A percentile compares a stretch with the other conserved stretches of the same genome.
These are phyloP conservation scores for Nannizzia gypsea DNA, from an alignment of 2,329 filamentous ascomycete genomes.

Conservation along the genomic window DNA sequence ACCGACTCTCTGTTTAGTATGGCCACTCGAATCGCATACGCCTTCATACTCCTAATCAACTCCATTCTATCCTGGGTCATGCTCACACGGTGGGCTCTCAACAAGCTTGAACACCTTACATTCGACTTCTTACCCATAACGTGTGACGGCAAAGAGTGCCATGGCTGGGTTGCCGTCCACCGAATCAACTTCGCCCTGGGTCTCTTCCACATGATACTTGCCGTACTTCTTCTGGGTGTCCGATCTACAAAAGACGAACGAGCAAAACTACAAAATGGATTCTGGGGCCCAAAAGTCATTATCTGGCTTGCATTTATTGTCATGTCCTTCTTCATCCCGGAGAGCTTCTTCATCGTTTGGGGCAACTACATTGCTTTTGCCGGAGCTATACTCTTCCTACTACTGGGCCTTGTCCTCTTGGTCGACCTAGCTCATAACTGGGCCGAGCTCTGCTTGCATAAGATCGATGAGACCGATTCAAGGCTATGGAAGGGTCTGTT, in stretches of 20 bases:
- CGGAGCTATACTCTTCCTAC: constrained; percentile 82
- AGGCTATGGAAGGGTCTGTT: constrained; percentile 72
- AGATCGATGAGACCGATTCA: constrained; percentile 85
- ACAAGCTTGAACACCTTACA: constrained; percentile 83
- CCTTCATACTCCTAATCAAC: constrained; percentile 87
- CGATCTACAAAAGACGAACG: constrained; percentile 75
- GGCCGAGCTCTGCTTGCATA: constrained; percentile 89
- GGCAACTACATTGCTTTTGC: constrained; percentile 85
- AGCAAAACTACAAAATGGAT: constrained; percentile 90
- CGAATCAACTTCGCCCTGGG: constrained; percentile 96
- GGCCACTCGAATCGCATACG: constrained; percentile 92
- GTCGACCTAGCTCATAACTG: constrained; percentile 94
- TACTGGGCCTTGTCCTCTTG: constrained; percentile 81
- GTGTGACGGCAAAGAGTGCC: constrained; percentile 80
- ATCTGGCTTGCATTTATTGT: constrained; percentile 80
- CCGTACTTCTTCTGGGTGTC: constrained; percentile 74
- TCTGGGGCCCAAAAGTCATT: constrained; percentile 93
- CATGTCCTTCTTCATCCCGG: constrained; percentile 88
- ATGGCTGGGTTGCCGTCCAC: constrained; percentile 92
- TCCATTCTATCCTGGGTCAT: constrained; percentile 97
- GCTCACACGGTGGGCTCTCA: constrained; percentile 96
- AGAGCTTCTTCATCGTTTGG: constrained; percentile 88
- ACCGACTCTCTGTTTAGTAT: constrained; percentile 47
- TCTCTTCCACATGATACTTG: constrained; percentile 81
- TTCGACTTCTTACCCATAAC: constrained; percentile 94